Evolutionary conservation across 768 basidiomycete genomes (phyloP), one percentile per base, ranked within the genome.

Genomic region (Pleurotus pulmonarius): DNA sequence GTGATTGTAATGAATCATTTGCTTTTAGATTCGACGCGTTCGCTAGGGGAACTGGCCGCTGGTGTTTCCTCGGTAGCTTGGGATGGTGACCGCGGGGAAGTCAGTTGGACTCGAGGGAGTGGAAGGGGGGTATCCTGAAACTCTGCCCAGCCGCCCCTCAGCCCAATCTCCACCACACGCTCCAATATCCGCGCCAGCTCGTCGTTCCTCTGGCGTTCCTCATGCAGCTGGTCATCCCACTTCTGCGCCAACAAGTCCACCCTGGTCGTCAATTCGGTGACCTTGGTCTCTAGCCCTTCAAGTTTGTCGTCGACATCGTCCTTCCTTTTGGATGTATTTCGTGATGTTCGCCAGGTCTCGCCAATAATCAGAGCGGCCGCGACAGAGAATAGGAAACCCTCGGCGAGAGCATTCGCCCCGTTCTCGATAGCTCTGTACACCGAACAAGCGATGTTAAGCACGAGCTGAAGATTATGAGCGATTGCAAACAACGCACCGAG

Each of bases 341-440:
- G 77, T 0, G 88, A 87, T 1, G 82, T 79, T 0, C 92, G 86
- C 79, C 82, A 94, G 20, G 85, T 74, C 67, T 94, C 92, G 2
- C 86, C 86, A 9, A 92, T 58, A 56, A 94, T 92, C 4, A 94
- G 74, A 0, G 69, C 69, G 1, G 87, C 85, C 0, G 92, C 91
- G 2, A 94, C 92, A 16, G 74, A 65, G 65, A 94, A 94, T 3
- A 94, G 78, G 61, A 94, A 94, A 0, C 89, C 89, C 69, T 94
- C 92, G 0, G 92, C 92, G 4, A 94, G 75, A 4, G 86, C 77
- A 61, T 92, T 94, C 13, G 92, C 89, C 18, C 92, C 92, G 62
- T 88, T 92, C 58, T 92, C 90, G 57, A 94, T 88, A 0, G 92
- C 92, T 57, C 90, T 91, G 60, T 16, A 37, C 16, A 40, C 18